These are phyloP conservation scores for Sporothrix pseudoabietina DNA, from an alignment of 2,329 filamentous ascomycete species.

Conservation along the genomic window DNA sequence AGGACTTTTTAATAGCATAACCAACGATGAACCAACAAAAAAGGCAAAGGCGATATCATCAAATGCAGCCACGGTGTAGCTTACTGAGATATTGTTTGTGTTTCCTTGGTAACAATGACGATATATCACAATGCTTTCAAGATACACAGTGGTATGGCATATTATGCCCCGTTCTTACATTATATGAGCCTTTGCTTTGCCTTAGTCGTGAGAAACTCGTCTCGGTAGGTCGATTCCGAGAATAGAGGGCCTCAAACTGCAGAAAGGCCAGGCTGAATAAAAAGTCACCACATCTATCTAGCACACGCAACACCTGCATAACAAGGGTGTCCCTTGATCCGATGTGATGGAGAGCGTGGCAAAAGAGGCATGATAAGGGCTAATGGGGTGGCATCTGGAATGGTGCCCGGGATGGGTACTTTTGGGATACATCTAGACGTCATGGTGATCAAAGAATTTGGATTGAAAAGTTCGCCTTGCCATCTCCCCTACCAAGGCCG, in stretches of 20 bases:
- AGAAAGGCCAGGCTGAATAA: background rate
- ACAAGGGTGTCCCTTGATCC: background rate
- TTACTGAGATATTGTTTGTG: background rate
- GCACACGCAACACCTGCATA: background rate
- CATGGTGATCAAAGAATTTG: background rate
- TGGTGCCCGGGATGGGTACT: background rate
- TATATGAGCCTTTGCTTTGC: background rate
- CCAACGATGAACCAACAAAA: background rate
- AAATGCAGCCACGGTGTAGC: background rate
- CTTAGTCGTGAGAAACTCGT: background rate
- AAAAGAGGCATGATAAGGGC: background rate
- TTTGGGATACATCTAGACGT: background rate
- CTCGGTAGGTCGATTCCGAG: constrained; percentile 1
- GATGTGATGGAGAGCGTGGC: background rate
- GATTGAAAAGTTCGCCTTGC: background rate
- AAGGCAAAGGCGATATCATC: background rate
- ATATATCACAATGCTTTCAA: background rate
- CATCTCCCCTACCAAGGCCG: background rate
- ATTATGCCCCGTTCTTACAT: too few species aligned
- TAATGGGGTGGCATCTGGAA: background rate
- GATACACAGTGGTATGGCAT: too few species aligned
- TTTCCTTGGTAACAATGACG: background rate
- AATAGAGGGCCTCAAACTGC: background rate
- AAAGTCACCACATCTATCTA: background rate
- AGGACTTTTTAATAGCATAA: background rate